Evolutionary conservation across 768 basidiomycete genomes (phyloP), one percentile per base, ranked within the genome.

Genomic region (Clitopilus hobsonii): DNA sequence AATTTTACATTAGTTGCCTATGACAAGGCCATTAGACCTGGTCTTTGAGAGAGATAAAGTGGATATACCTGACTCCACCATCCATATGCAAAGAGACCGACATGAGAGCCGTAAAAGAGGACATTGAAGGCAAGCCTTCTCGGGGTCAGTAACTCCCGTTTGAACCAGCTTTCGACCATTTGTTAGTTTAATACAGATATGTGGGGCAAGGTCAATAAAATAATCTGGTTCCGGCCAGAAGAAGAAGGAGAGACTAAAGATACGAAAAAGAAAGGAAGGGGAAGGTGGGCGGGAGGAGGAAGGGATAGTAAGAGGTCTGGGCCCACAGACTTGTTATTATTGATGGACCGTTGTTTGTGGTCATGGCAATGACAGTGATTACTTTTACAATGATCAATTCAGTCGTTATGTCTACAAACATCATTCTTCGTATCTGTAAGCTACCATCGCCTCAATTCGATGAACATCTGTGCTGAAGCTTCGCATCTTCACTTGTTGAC

Each of bases 401-500:
- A n/a, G n/a, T n/a, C n/a, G n/a, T n/a, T n/a, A n/a, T n/a, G 27
- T 8, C 20, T 22, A 32, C 54, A 51, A 52, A 55, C 30, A 53
- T 66, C 76, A 91, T 60, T 89, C 89, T 56, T 93, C 94, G 59
- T 94, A 94, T 30, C 94, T 83, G 75, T 98, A 98, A 4, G 95
- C 94, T 48, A 98, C 96, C 91, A 98, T 92, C 5, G 95, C 94
- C 68, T 98, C 91, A 66, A 99, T 91, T 54, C 92, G 85, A 67
- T 99, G 97, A n/a, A 95, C 85, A 69, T 98, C 95, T 3, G 97
- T 99, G 70, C 91, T 95, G 73, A 98, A 99, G 66, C 85, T 94
- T 62, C 96, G 78, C 74, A 99, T 81, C 71, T 97, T 94, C 70
- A 99, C 90, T 64, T 92, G 90, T 65, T 92, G 90, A 67, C 87